Evolutionary conservation across 2,329 filamentous ascomycete genomes (phyloP), one percentile per base, ranked within the genome.

Genomic region (Phaeosphaeria sp.): DNA sequence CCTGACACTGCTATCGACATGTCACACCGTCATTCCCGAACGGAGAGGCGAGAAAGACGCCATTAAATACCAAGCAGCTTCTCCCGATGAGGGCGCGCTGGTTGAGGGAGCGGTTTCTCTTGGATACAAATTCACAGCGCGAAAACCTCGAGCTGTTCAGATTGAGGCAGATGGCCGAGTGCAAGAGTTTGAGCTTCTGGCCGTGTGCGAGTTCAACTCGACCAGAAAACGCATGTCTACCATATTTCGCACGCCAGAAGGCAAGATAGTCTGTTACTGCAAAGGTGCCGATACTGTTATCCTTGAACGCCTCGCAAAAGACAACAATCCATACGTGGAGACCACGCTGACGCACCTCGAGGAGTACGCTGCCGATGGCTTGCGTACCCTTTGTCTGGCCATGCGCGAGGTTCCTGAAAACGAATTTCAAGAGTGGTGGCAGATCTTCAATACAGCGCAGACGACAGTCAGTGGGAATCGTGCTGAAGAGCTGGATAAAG

Each of bases 121-220:
- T 51, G 95, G 94, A 4, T 98, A 97, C 81, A 89, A 87, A 55
- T 99, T 99, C 75, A 88, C 90, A 50, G 93, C 95, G 51, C 88
- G 96, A 69, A 97, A 95, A 79, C 96, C 95, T 27, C 88, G 89
- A 57, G 87, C 92, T 5, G 95, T 99, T 27, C 90, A 93, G 42
- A 93, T 98, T 67, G 85, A 90, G 55, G 89, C 90, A 1, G 85
- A 86, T 41, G 93, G 90, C 0, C 64, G 62, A 66, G 85, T 92
- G 64, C 83, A 86, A 44, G 90, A 97, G 75, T 99, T 95, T 74
- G 92, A 97, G 75, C 84, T 99, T 41, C 81, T 99, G 57, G 94
- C 94, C 2, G 93, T 99, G n/a, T 97, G 94, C 76, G 95, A 99
- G 77, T 99, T 99, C 83, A 99, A 99, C 80, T 98, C 95, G 1